Conservation (phyloP, 371 early-diverging fungal species). For the Syncephalastrum racemosum region DNA sequence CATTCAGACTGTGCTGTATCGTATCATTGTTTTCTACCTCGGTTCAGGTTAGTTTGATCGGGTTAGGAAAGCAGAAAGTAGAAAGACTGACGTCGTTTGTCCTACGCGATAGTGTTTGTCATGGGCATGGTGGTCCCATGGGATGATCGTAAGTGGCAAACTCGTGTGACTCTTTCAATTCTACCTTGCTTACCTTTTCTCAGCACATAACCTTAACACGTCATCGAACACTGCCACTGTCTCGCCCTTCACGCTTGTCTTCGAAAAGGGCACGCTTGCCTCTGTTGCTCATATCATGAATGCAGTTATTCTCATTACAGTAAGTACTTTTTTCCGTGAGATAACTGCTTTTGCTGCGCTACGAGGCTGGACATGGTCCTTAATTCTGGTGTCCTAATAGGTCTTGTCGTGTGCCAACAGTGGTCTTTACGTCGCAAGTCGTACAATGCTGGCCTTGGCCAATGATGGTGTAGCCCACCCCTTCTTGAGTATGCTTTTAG, state of each 20-base stretch:
- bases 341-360: too few species aligned
- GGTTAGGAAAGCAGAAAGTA: slow-evolving; percentile 9
- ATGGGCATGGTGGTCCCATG: slow-evolving; percentile 63
- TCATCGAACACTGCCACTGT: slow-evolving; percentile 43
- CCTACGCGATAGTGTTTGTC: slow-evolving; percentile 46
- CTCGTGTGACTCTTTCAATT: too few species aligned
- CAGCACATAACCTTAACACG: slow-evolving; percentile 40
- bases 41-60: slow-evolving; percentile 29
- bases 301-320: slow-evolving; percentile 70
- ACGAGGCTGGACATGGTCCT: too few species aligned
- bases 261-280: slow-evolving; percentile 60
- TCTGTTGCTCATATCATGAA: slow-evolving; percentile 74
- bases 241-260: slow-evolving; percentile 74
- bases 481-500: too few species aligned
- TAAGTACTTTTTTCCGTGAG: slow-evolving; percentile 17
- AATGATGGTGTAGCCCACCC: slow-evolving; percentile 59
- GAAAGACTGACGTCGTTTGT: neutral
- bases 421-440: slow-evolving; percentile 69
- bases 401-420: slow-evolving; percentile 74
- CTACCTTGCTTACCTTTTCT: too few species aligned
- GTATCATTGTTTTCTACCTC: slow-evolving; percentile 63
- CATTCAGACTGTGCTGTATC: slow-evolving; percentile 63
- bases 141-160: slow-evolving; percentile 29
- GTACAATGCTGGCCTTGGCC: slow-evolving; percentile 65
- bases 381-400: neutral